These are phyloP conservation scores for Talaromyces marneffei DNA, from an alignment of 2,329 filamentous ascomycete species.

Conservation along the genomic window DNA sequence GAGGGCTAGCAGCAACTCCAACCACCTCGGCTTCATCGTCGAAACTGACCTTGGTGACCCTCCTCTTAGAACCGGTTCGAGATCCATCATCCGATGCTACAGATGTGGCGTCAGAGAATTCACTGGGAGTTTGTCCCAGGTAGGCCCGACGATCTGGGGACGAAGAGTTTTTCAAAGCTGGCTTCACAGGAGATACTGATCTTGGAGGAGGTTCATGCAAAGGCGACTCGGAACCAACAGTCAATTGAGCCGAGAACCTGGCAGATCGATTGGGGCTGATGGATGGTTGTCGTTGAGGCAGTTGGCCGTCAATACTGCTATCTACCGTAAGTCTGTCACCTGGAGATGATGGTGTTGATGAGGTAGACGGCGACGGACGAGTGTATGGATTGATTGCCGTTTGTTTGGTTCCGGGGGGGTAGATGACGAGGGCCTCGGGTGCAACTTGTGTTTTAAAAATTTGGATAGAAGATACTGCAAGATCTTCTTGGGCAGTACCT, in stretches of 20 bases:
- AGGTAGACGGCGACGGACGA: slow-evolving; percentile 11
- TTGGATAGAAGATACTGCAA: not conserved
- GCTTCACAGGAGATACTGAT: slow-evolving; percentile 57
- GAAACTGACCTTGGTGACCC: slow-evolving; percentile 61
- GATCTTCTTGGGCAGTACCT: not conserved
- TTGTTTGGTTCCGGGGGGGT: slow-evolving; percentile 5
- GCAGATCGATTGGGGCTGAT: slow-evolving; percentile 51
- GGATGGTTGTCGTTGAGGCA: slow-evolving; percentile 9
- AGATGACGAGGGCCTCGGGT: not conserved
- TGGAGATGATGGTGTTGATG: slow-evolving; percentile 13
- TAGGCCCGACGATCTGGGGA: slow-evolving; percentile 30
- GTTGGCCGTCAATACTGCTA: not conserved
- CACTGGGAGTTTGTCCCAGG: slow-evolving; percentile 40
- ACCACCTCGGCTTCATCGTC: slow-evolving; percentile 52
- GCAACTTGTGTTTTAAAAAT: not conserved
- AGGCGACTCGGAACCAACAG: slow-evolving; percentile 43
- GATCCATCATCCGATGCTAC: slow-evolving; percentile 41
- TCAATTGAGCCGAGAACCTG: slow-evolving; percentile 51
- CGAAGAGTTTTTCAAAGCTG: slow-evolving; percentile 54
- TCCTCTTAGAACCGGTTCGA: slow-evolving; percentile 44
- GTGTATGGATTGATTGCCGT: not conserved
- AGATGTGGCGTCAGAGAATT: slow-evolving; percentile 53
- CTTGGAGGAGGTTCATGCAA: slow-evolving; percentile 55
- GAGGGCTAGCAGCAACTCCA: slow-evolving; percentile 39
- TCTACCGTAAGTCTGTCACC: slow-evolving; percentile 6